Percentiles rank a stretch among this genome's conserved stretches.
These are phyloP conservation scores for Hypsizygus ulmarius DNA, from an alignment of 1,284 basidiomycete genomes.

Conservation along the genomic window DNA sequence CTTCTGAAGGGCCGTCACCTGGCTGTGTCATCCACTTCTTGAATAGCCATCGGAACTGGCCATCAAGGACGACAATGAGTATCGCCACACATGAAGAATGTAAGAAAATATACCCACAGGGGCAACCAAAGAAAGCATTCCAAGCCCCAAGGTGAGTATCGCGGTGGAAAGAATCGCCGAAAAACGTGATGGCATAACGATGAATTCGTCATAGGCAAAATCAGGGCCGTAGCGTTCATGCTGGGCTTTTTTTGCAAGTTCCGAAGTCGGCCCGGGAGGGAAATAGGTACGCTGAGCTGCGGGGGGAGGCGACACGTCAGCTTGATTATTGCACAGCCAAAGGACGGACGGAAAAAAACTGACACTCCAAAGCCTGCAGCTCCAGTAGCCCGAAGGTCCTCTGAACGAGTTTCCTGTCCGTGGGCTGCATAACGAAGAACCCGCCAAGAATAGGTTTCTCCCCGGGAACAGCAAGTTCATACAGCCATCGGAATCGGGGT, in stretches of 20 bases:
- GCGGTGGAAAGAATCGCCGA: slow-evolving; percentile 43
- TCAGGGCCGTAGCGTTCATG: slow-evolving; percentile 53
- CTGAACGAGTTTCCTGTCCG: slow-evolving; percentile 71
- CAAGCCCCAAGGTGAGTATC: slow-evolving; percentile 33
- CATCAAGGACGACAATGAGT: neutral
- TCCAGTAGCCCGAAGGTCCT: slow-evolving; percentile 77
- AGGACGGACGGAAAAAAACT: slow-evolving; percentile 15
- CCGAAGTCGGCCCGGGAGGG: neutral
- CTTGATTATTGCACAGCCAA: neutral
- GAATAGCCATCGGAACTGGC: slow-evolving; percentile 52
- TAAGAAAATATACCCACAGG: slow-evolving; percentile 35
- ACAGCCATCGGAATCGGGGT: slow-evolving; percentile 40
- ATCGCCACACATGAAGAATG: neutral
- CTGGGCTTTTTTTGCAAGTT: slow-evolving; percentile 15
- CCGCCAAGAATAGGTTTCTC: slow-evolving; percentile 48
- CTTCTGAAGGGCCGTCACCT: slow-evolving; percentile 62
- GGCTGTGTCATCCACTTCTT: slow-evolving; percentile 50
- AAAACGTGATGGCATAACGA: slow-evolving; percentile 41
- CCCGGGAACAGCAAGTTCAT: slow-evolving; percentile 46
- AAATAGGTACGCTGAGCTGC: neutral
- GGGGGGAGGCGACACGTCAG: neutral
- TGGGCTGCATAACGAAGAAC: slow-evolving; percentile 59
- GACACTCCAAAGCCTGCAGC: slow-evolving; percentile 25
- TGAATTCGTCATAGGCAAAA: slow-evolving; percentile 77
- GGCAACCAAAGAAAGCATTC: slow-evolving; percentile 32